Evolutionary conservation across 768 basidiomycete species (phyloP), one percentile per base, ranked within the genome.

Genomic region (Boletus rubropictus): DNA sequence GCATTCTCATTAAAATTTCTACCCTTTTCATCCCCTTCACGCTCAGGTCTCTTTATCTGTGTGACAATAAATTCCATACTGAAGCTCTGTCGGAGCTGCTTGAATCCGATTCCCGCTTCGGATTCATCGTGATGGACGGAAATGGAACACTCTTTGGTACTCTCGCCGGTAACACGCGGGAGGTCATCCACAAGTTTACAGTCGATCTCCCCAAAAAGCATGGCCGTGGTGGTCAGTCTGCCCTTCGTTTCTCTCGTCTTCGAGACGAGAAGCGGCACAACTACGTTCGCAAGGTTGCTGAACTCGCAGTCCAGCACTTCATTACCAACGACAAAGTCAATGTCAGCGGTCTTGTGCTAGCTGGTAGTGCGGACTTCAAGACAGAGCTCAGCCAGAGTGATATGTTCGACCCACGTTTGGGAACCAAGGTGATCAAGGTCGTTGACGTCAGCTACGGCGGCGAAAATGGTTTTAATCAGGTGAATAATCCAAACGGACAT

Each of bases 161-260:
- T 4, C 81, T 99, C 46, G 82, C 95, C 0, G 96, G 96, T 39
- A 98, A 98, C 70, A 95, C 96, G 17, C 91, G 96, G 54, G 94
- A 97, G 56, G 82, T 99, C 43, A 77, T 95, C 47, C 96, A 99
- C 74, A 98, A 98, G 70, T 97, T 98, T 74, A 91, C 91, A 17
- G 96, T 99, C 64, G 96, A 98, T 69, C 79, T 98, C 9, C 96
- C 96, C 35, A 99, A 99, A 77, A 99, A 99, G 76, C 96, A 98
- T 68, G 95, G 95, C 53, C 93, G 96, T 77, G 96, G 96, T 81
- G 96, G 96, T 69, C 96, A 99, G 70, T 98, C 96, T 46, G 96
- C 96, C 21, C 80, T 98, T 36, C 96, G 96, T 87, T 99, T 99
- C 82, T 90, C 95, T 33, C 95, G 96, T 76, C 81, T 99, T 41